Evolutionary conservation across 129 eudicot species (phyloP).

Genomic region (Kitagawia praeruptora): DNA sequence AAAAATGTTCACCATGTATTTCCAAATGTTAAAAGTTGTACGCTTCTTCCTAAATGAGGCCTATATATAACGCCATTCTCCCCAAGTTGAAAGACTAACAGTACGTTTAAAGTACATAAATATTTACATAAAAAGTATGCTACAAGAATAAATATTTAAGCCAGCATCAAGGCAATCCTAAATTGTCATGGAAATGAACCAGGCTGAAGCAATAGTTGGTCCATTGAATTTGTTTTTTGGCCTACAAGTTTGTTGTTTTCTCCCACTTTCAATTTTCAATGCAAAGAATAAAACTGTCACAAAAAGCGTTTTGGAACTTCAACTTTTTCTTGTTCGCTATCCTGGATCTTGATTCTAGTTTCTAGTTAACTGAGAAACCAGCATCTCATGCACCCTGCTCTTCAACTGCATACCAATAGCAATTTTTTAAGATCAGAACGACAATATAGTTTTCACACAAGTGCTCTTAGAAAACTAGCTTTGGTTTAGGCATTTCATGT

Average conservation of each 20-base stretch:
- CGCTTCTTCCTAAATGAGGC: background rate
- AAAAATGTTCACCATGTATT: background rate
- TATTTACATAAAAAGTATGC: background rate
- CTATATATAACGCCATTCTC: too few relatives aligned
- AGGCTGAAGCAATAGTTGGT: background rate
- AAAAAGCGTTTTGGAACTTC: slow-evolving; percentile 5
- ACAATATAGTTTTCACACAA: background rate
- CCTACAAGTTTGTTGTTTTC: too few relatives aligned
- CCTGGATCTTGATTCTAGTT: slow-evolving; percentile 25
- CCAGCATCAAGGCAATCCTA: background rate
- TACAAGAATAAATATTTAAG: background rate
- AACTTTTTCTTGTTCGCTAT: slow-evolving; percentile 21
- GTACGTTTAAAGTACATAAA: background rate
- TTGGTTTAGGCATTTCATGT: background rate
- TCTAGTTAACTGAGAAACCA: slow-evolving; percentile 52
- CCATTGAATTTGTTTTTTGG: too few relatives aligned
- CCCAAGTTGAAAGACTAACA: too few relatives aligned
- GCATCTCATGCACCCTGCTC: slow-evolving; percentile 57
- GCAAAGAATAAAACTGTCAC: background rate
- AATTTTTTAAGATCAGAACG: background rate
- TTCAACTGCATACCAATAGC: slow-evolving; percentile 42
- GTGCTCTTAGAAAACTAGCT: background rate
- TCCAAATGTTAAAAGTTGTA: background rate
- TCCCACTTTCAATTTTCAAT: too few relatives aligned
- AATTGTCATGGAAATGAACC: background rate